Conservation (phyloP, 169 alveolate species). For the Amoebophrya sp. region DNA sequence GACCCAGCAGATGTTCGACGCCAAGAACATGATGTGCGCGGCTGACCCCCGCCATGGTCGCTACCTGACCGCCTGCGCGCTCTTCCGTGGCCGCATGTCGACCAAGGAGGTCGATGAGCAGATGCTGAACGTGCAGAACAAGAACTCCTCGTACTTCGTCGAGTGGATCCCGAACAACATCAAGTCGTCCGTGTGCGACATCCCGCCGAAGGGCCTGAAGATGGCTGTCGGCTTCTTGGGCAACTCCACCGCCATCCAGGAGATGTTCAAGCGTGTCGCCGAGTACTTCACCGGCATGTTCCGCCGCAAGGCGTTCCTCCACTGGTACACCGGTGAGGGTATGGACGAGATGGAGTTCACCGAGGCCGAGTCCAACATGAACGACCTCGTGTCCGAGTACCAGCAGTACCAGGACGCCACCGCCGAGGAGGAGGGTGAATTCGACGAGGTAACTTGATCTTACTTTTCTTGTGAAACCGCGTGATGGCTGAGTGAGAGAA, state of each 20-base stretch:
- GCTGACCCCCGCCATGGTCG: conserved; percentile 96
- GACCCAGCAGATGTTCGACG: conserved; percentile 95
- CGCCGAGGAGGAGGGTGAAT: conserved; percentile 45
- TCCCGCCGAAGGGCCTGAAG: conserved; percentile 95
- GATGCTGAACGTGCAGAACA: conserved; percentile 90
- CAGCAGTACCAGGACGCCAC: conserved; percentile 89
- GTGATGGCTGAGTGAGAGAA: no score
- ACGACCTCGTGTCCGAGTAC: conserved; percentile 92
- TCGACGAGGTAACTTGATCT: conserved; percentile 29
- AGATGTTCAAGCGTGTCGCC: conserved; percentile 93
- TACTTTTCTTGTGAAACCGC: no score
- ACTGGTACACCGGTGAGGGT: conserved; percentile 96
- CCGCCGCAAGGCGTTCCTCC: conserved; percentile 95
- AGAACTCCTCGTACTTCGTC: conserved; percentile 91
- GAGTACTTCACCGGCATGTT: conserved; percentile 95
- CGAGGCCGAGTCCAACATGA: conserved; percentile 96
- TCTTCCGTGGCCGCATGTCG: conserved; percentile 89
- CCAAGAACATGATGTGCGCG: conserved; percentile 97
- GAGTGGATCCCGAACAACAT: conserved; percentile 96
- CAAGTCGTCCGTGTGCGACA: conserved; percentile 57
- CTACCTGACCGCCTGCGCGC: conserved; percentile 60
- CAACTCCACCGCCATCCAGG: conserved; percentile 92
- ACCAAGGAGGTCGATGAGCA: conserved; percentile 96
- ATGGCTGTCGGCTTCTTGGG: conserved; percentile 94
- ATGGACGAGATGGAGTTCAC: conserved; percentile 99